Evolutionary conservation across 805 yeast genomes (phyloP).

Genomic region (Yarrowia sp.): DNA sequence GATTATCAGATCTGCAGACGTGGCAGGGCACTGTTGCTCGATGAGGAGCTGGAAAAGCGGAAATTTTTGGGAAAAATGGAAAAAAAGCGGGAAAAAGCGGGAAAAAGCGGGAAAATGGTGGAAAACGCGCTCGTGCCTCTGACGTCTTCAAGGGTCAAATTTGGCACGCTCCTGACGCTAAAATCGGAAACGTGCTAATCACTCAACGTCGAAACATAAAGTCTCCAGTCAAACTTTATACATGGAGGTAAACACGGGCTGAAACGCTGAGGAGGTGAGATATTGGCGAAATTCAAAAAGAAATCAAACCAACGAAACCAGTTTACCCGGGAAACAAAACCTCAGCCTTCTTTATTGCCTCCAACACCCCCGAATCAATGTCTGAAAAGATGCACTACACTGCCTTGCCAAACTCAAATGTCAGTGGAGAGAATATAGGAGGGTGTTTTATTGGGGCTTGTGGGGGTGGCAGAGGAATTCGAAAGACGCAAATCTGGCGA

Average conservation of each 20-base stretch:
- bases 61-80: no score
- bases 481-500: no score
- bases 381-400: not conserved
- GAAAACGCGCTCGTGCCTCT: no score
- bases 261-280: not conserved
- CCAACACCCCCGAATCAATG: not conserved
- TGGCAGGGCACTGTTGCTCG: slow-evolving; percentile 4
- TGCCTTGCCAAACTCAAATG: slow-evolving; percentile 8
- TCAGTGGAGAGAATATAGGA: not conserved
- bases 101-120: no score
- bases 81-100: no score
- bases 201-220: not conserved
- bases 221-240: not conserved
- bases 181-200: not conserved
- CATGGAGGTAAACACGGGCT: not conserved
- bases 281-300: no score
- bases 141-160: no score
- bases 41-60: not conserved
- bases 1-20: slow-evolving; percentile 22
- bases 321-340: no score
- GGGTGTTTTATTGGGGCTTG: no score
- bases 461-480: no score
- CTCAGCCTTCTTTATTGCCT: not conserved
- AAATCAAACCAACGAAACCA: no score
- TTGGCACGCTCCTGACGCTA: no score